These are phyloP conservation scores for Trifolium subterraneum DNA, from an alignment of 306 rosid species.

Conservation along the genomic window DNA sequence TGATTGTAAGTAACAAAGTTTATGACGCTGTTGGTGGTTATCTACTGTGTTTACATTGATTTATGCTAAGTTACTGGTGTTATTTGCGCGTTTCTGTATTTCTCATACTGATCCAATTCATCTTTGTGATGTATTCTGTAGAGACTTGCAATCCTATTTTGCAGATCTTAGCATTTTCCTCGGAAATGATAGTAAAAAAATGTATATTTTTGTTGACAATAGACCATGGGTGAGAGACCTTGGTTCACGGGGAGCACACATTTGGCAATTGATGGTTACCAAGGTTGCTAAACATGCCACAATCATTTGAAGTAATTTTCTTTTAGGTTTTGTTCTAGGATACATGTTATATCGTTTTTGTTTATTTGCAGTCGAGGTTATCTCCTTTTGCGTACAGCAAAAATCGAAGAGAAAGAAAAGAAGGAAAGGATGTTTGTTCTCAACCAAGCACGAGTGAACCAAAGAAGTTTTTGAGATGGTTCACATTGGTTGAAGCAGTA, in stretches of 20 bases:
- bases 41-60: constrained; percentile 2
- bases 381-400: constrained; percentile 92
- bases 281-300: constrained; percentile 59
- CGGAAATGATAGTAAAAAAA: constrained; percentile 70
- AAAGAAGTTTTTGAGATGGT: constrained; percentile 63
- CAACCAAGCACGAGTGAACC: constrained; percentile 51
- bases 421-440: constrained; percentile 54
- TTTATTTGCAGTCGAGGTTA: constrained; percentile 78
- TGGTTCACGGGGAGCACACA: constrained; percentile 73
- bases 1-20: neutral
- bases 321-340: constrained; percentile 2
- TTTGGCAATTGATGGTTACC: constrained; percentile 98
- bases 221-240: constrained; percentile 90
- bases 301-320: constrained; percentile 34
- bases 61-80: constrained; percentile 5
- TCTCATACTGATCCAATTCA: constrained; percentile 25
- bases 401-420: constrained; percentile 59
- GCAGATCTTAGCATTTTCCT: constrained; percentile 88
- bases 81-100: constrained; percentile 10
- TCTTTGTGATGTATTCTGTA: constrained; percentile 51
- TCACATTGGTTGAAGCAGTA: constrained; percentile 67
- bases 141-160: constrained; percentile 95
- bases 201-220: constrained; percentile 90
- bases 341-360: constrained; percentile 19
- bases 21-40: neutral